These are phyloP conservation scores for Penstemon eatonii DNA, from an alignment of 257 asterid genomes.

Conservation along the genomic window DNA sequence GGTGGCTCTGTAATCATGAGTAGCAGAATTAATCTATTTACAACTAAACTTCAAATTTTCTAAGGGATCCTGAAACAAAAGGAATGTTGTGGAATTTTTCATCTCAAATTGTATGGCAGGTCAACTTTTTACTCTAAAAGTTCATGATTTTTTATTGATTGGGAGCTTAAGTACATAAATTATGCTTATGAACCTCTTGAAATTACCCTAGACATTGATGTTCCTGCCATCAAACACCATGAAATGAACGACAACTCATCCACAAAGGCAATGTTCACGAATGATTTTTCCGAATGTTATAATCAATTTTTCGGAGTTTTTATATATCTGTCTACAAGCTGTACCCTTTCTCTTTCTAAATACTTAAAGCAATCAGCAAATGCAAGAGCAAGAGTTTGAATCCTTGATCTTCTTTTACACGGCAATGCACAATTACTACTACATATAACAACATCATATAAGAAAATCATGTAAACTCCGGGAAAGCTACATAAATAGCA, in stretches of 20 bases:
- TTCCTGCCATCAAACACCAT: not conserved
- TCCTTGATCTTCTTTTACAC: slow-evolving; percentile 5
- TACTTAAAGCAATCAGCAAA: slow-evolving; percentile 8
- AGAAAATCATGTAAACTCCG: slow-evolving; percentile 20
- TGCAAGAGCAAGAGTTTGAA: slow-evolving; percentile 10
- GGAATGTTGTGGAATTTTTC: not conserved
- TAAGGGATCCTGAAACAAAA: not conserved
- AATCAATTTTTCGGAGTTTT: not conserved
- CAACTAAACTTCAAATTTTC: slow-evolving; percentile 13
- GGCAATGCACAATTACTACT: not conserved
- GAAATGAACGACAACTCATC: not conserved
- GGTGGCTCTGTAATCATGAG: slow-evolving; percentile 2
- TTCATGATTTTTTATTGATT: not conserved
- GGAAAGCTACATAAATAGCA: not conserved
- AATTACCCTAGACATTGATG: not conserved
- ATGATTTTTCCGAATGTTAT: not conserved
- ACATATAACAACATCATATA: not conserved
- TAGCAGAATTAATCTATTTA: slow-evolving; percentile 4
- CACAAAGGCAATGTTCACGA: not conserved
- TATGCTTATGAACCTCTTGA: no score
- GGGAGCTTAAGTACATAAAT: no score
- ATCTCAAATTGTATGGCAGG: not conserved
- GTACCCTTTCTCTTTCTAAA: not conserved
- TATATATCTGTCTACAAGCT: not conserved
- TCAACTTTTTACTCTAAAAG: not conserved